Conservation (phyloP, 371 early-diverging fungal species). For the Zancudomyces culisetae region DNA sequence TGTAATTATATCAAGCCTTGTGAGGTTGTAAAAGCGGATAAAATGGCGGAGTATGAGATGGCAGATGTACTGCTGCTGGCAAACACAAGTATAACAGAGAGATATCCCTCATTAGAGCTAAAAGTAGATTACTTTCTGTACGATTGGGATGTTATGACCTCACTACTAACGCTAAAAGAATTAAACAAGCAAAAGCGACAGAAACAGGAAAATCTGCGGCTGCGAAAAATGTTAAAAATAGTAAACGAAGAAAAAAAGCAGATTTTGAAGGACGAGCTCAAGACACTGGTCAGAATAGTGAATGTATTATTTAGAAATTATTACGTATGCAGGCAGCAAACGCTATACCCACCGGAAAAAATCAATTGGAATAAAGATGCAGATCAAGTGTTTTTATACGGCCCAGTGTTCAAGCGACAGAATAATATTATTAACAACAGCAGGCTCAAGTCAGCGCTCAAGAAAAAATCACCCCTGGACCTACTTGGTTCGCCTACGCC, state of each 20-base stretch:
- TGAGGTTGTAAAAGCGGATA: too few relatives aligned
- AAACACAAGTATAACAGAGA: conserved; percentile 18
- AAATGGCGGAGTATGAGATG: too few relatives aligned
- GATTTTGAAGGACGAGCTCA: neutral
- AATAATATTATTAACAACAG: neutral
- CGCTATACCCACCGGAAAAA: conserved; percentile 20
- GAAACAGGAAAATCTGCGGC: conserved; percentile 6
- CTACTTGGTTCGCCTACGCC: neutral
- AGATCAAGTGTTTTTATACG: conserved; percentile 22
- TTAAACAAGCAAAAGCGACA: conserved; percentile 12
- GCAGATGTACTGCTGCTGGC: conserved; percentile 20
- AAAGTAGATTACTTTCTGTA: conserved; percentile 22
- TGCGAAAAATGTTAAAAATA: neutral
- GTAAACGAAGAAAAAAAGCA: neutral
- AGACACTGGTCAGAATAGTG: neutral
- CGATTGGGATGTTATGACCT: conserved; percentile 11
- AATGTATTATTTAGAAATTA: conserved; percentile 2
- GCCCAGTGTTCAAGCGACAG: conserved; percentile 12
- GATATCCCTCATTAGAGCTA: conserved; percentile 21
- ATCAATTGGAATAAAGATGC: conserved; percentile 27
- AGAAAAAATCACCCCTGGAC: neutral
- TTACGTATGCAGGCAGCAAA: conserved; percentile 8
- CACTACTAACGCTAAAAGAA: conserved; percentile 8
- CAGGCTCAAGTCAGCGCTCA: conserved; percentile 3
- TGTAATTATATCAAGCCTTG: too few relatives aligned